These are phyloP conservation scores for Nigrospora osmanthi DNA, from an alignment of 2,329 filamentous ascomycete species.

Conservation along the genomic window DNA sequence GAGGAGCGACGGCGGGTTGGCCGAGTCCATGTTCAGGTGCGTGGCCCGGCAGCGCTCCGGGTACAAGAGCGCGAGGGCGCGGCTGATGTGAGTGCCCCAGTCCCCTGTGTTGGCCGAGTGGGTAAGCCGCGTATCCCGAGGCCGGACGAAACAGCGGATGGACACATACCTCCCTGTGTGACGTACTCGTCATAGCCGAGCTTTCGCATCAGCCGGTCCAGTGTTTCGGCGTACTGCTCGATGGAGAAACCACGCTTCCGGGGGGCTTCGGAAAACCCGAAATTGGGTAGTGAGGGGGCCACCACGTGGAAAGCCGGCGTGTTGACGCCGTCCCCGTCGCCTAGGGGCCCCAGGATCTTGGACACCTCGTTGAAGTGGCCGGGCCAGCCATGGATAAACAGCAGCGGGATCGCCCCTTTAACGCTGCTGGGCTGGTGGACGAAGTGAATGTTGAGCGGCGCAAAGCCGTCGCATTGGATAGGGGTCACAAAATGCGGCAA, in stretches of 20 bases:
- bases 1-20: constrained; percentile 37
- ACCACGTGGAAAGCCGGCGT: constrained; percentile 45
- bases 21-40: constrained; percentile 51
- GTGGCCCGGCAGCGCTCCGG: constrained; percentile 47
- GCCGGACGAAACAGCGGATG: background rate
- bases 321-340: constrained; percentile 19
- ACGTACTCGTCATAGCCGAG: constrained; percentile 58
- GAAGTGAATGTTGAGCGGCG: constrained; percentile 28
- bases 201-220: constrained; percentile 61
- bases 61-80: constrained; percentile 52
- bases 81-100: constrained; percentile 61
- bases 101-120: constrained; percentile 39
- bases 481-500: constrained; percentile 25
- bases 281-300: constrained; percentile 49
- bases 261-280: constrained; percentile 34
- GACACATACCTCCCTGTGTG: constrained; percentile 15
- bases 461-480: constrained; percentile 28
- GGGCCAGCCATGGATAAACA: constrained; percentile 40
- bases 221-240: constrained; percentile 53
- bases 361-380: constrained; percentile 61
- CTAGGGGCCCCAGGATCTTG: constrained; percentile 49
- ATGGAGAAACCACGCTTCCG: constrained; percentile 47
- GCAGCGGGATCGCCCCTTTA: constrained; percentile 18
- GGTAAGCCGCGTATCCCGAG: constrained; percentile 8
- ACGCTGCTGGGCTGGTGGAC: constrained; percentile 23